Evolutionary conservation across 345 rosid genomes (phyloP).

Genomic region (Ricinus communis): DNA sequence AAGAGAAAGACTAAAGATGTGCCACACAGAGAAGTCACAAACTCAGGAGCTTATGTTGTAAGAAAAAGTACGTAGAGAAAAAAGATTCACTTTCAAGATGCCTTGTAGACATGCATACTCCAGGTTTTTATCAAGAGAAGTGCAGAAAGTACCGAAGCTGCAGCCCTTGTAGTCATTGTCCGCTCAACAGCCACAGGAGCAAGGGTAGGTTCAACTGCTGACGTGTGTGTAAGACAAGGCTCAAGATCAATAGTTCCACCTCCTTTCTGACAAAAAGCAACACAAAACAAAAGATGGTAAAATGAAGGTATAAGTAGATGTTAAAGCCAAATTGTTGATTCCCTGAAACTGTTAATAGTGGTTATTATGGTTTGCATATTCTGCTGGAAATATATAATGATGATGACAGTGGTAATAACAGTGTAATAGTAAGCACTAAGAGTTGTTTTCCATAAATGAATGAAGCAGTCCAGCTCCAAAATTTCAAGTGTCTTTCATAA

Average conservation of each 20-base stretch:
- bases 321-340: not conserved
- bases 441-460: not conserved
- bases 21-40: not conserved
- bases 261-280: slow-evolving; percentile 64
- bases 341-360: not conserved
- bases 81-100: not conserved
- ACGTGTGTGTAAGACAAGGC: slow-evolving; percentile 93
- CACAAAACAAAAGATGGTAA: not conserved
- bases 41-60: too few species aligned
- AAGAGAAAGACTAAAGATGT: not conserved
- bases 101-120: too few species aligned
- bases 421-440: not conserved
- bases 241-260: slow-evolving; percentile 95
- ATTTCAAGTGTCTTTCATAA: not conserved
- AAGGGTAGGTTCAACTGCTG: slow-evolving; percentile 95
- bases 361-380: not conserved
- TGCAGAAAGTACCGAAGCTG: slow-evolving; percentile 76
- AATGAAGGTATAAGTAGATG: not conserved
- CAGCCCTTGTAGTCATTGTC: slow-evolving; percentile 98
- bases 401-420: not conserved
- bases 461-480: not conserved
- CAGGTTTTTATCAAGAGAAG: too few species aligned
- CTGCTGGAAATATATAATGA: not conserved
- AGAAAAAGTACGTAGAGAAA: too few species aligned
- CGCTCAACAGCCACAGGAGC: slow-evolving; percentile 99